phyloP scores from a whole-genome alignment of 1,284 basidiomycete species.

The Mycena citricolor region DNA sequence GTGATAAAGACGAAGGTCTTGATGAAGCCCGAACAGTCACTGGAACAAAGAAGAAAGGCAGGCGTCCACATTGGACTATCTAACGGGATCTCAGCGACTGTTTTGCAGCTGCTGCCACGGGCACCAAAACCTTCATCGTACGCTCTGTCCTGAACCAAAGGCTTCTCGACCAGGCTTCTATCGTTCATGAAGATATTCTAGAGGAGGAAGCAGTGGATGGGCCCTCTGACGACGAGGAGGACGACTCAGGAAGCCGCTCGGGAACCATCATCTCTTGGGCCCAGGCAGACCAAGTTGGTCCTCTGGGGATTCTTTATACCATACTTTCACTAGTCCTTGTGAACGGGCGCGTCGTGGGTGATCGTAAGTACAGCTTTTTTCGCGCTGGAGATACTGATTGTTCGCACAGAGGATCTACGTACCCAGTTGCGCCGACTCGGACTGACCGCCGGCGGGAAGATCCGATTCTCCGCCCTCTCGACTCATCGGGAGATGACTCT shows the following conservation, averaged over 20 bases:
- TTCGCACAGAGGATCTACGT: slow-evolving; percentile 50
- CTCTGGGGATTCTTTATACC: slow-evolving; percentile 65
- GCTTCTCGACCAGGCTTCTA: slow-evolving; percentile 58
- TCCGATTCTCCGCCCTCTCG: slow-evolving; percentile 39
- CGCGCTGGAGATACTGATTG: background rate
- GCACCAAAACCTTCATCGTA: slow-evolving; percentile 75
- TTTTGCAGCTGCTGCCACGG: slow-evolving; percentile 46
- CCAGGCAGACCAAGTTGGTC: slow-evolving; percentile 58
- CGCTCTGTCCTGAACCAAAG: slow-evolving; percentile 57
- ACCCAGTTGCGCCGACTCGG: slow-evolving; percentile 60
- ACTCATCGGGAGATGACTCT: slow-evolving; percentile 48
- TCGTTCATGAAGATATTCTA: slow-evolving; percentile 54
- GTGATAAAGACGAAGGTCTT: slow-evolving; percentile 50
- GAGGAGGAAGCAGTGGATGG: slow-evolving; percentile 53
- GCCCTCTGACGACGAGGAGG: slow-evolving; percentile 37
- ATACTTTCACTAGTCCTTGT: slow-evolving; percentile 72
- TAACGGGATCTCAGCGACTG: background rate
- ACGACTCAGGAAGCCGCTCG: slow-evolving; percentile 41
- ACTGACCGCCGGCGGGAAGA: slow-evolving; percentile 41
- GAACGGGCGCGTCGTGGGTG: slow-evolving; percentile 62
- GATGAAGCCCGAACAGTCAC: slow-evolving; percentile 48
- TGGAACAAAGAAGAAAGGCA: slow-evolving; percentile 54
- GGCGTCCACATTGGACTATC: slow-evolving; percentile 5
- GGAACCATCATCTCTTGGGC: slow-evolving; percentile 74
- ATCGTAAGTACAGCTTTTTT: slow-evolving; percentile 46